Evolutionary conservation across 345 rosid species (phyloP).

Genomic region (Lumnitzera littorea): DNA sequence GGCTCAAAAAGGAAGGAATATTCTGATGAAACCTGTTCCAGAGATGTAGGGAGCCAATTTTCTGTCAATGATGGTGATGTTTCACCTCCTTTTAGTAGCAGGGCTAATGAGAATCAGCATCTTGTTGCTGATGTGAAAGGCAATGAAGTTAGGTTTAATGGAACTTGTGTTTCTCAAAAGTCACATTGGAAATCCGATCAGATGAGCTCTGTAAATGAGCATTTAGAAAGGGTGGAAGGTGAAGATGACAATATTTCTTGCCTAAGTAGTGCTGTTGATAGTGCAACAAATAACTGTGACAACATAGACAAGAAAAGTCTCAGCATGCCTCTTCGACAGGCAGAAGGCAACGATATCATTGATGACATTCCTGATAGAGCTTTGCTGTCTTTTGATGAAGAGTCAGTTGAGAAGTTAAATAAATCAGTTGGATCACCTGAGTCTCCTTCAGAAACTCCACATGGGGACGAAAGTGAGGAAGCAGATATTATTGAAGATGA

Average conservation of each 20-base stretch:
- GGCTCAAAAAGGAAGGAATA: slow-evolving; percentile 50
- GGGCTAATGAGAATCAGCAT: slow-evolving; percentile 26
- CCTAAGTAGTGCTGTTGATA: slow-evolving; percentile 33
- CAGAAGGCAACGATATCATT: slow-evolving; percentile 1
- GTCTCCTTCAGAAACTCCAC: slow-evolving; percentile 28
- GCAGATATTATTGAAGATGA: slow-evolving; percentile 81
- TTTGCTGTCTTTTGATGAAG: slow-evolving; percentile 2
- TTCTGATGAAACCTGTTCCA: slow-evolving; percentile 59
- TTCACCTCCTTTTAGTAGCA: slow-evolving; percentile 18
- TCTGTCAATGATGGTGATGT: slow-evolving; percentile 47
- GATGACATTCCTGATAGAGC: not conserved
- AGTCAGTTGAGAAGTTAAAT: slow-evolving; percentile 20
- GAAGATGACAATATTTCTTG: slow-evolving; percentile 52
- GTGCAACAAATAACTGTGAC: slow-evolving; percentile 16
- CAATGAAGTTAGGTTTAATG: slow-evolving; percentile 48
- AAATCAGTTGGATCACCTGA: slow-evolving; percentile 30
- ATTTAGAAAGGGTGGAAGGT: slow-evolving; percentile 35
- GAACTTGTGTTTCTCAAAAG: slow-evolving; percentile 23
- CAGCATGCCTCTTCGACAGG: slow-evolving; percentile 17
- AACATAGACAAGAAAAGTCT: slow-evolving; percentile 35
- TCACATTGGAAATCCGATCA: slow-evolving; percentile 25
- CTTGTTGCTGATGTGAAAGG: slow-evolving; percentile 54
- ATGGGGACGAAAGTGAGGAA: slow-evolving; percentile 63
- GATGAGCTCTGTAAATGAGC: slow-evolving; percentile 22
- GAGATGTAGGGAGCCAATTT: slow-evolving; percentile 42